These are phyloP conservation scores for Drechslerella dactyloides DNA, from an alignment of 2,329 filamentous ascomycete species.

Conservation along the genomic window DNA sequence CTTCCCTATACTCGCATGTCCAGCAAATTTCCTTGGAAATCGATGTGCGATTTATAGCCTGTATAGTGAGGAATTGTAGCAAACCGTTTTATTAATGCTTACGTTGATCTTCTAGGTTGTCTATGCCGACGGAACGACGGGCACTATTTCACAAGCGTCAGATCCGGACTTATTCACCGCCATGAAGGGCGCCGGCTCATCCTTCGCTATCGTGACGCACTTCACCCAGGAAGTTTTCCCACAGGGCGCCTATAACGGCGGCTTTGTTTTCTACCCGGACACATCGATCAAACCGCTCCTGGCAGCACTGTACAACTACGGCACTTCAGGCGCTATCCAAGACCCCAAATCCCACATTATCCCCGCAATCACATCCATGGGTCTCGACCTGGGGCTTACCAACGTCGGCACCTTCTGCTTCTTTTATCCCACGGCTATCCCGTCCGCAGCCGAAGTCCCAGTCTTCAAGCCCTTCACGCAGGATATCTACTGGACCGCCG, in stretches of 20 bases:
- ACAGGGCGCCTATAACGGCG: constrained; percentile 26
- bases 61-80: not conserved
- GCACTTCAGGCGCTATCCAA: constrained; percentile 11
- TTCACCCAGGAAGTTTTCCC: constrained; percentile 32
- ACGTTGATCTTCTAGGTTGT: too few species aligned
- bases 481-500: constrained; percentile 11
- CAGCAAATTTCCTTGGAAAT: too few species aligned
- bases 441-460: constrained; percentile 1
- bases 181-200: constrained; percentile 44
- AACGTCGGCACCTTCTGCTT: constrained; percentile 28
- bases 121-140: constrained; percentile 40
- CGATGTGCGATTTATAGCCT: too few species aligned
- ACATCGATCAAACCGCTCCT: constrained; percentile 19
- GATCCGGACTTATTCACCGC: constrained; percentile 40
- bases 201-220: constrained; percentile 40
- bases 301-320: constrained; percentile 33
- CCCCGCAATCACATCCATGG: constrained; percentile 31
- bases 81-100: not conserved
- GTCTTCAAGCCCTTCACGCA: constrained; percentile 40
- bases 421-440: constrained; percentile 28
- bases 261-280: constrained; percentile 34
- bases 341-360: constrained; percentile 30
- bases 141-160: constrained; percentile 16
- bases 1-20: too few species aligned
- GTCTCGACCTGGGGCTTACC: constrained; percentile 6